A percentile compares a stretch with the other conserved stretches of the same genome.
phyloP scores from a whole-genome alignment of 2,329 filamentous ascomycete genomes.

The Didymella pinodella region DNA sequence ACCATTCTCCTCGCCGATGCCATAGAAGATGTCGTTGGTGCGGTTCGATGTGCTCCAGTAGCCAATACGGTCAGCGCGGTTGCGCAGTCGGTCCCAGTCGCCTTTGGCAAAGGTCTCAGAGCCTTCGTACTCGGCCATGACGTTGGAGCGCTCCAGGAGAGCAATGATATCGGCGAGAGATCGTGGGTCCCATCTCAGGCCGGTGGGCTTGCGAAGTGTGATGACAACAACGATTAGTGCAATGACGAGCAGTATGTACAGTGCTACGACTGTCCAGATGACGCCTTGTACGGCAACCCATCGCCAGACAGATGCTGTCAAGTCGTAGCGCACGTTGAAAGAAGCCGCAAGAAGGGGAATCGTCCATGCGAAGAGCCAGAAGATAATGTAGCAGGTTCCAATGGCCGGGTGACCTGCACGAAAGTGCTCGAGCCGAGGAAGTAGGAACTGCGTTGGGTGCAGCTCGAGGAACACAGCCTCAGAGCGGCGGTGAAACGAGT shows the following conservation, averaged over 20 bases:
- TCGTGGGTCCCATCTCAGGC: constrained; percentile 83
- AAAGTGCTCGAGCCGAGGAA: constrained; percentile 74
- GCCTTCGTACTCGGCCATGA: constrained; percentile 73
- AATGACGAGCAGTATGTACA: constrained; percentile 74
- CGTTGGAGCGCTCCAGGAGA: constrained; percentile 81
- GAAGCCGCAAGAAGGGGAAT: constrained; percentile 81
- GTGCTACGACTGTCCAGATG: constrained; percentile 76
- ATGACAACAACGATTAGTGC: constrained; percentile 66
- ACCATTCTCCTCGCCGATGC: constrained; percentile 72
- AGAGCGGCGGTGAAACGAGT: constrained; percentile 65
- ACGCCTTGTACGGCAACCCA: constrained; percentile 83
- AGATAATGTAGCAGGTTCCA: constrained; percentile 69
- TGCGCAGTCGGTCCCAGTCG: constrained; percentile 63
- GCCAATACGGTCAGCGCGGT: constrained; percentile 75
- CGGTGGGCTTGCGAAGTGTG: constrained; percentile 74
- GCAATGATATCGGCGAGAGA: constrained; percentile 83
- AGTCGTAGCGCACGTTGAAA: constrained; percentile 72
- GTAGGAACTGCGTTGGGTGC: constrained; percentile 69
- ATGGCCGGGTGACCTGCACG: constrained; percentile 72
- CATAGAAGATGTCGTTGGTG: constrained; percentile 76
- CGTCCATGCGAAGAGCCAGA: constrained; percentile 81
- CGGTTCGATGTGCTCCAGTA: constrained; percentile 80
- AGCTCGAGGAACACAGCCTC: constrained; percentile 70
- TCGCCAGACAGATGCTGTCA: constrained; percentile 69
- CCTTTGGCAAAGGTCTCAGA: constrained; percentile 67